Evolutionary conservation across 257 asterid genomes (phyloP), one percentile per base, ranked within the genome.

Genomic region (Capsicum pubescens): DNA sequence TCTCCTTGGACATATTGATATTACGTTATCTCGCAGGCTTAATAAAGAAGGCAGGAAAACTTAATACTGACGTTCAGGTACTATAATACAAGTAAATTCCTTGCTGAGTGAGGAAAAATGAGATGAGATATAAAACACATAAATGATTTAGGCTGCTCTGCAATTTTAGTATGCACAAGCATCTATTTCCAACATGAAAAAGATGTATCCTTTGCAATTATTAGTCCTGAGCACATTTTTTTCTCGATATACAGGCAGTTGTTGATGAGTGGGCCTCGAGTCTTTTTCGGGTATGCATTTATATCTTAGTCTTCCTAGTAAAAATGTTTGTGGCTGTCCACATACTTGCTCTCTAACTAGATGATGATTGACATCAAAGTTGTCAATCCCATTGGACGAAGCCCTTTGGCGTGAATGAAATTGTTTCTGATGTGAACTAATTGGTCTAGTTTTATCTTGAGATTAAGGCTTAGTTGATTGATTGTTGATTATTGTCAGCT

Each of bases 221-320:
- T 50, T 78, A 56, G 78, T 83, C 78, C 86, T 85, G 83, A 84
- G 83, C 81, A 58, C 42, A 54, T 82, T 17, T 82, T 63, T 83
- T 46, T 84, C 86, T 42, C 84, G 52, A 83, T 85, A 82, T 89
- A 88, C 93, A 94, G 98, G 93, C 97, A 36, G 90, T 96, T 82
- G 92, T 96, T 39, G 99, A 96, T 86, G 99, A 96, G 90, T 96
- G 99, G 99, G 99, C 99, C 69, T 89, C 98, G 79, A 96, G 98
- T 87, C 99, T 96, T 90, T 96, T 96, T 87, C 97, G 95, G 98
- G 99, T 94, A 94, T 67, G 87, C 81, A 83, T 60, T 80, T n/a
- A 81, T 90, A 84, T 87, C 82, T 87, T 71, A 36, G 17, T 82
- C 83, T 85, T 82, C 19, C 48, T 50, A 2, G 64, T 8, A 50